Evolutionary conservation across 345 rosid genomes (phyloP), one percentile per base, ranked within the genome.

Genomic region (Laguncularia racemosa): DNA sequence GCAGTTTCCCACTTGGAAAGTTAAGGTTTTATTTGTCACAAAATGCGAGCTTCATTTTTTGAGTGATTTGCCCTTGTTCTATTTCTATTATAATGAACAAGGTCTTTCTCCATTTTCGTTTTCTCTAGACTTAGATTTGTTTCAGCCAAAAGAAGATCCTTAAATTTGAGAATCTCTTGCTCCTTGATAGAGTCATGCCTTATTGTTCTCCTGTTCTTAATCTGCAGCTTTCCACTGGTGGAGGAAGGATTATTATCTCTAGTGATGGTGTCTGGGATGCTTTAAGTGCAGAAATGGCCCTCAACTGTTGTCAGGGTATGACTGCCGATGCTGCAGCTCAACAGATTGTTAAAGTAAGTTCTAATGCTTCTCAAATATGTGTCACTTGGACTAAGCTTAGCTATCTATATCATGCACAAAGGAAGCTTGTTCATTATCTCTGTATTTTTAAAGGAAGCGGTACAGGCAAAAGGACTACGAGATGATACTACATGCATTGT

Each of bases 221-320:
- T 70, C 54, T 85, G 76, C 82, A 95, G 99, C 69, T 95, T 76
- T 88, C 97, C 69, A 72, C 89, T 1, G 82, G 72, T 43, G 99
- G 99, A 65, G 99, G 99, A 58, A 75, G 99, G 67, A 77, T 95
- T 65, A 73, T 95, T 28, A 81, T 95, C 63, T 82, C 96, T 43
- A 95, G 99, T 74, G 99, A 95, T 53, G 99, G 99, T 73, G 99
- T 95, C 52, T 95, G 99, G 99, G 99, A 95, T 81, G 91, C 82
- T 63, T 48, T 95, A 57, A 81, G 76, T 48, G 95, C 95, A 6
- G 99, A 95, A 63, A 74, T 19, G 58, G 89, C 93, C 57, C 78
- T 95, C 70, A 91, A 85, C 52, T 87, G 97, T 71, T 90, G 91
- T 60, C 92, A 95, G 33, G 96, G 99, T 53, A 75, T 90, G 86